phyloP scores from a whole-genome alignment of 192 early-diverging fungal species.

The Phlyctochytrium planicorne region DNA sequence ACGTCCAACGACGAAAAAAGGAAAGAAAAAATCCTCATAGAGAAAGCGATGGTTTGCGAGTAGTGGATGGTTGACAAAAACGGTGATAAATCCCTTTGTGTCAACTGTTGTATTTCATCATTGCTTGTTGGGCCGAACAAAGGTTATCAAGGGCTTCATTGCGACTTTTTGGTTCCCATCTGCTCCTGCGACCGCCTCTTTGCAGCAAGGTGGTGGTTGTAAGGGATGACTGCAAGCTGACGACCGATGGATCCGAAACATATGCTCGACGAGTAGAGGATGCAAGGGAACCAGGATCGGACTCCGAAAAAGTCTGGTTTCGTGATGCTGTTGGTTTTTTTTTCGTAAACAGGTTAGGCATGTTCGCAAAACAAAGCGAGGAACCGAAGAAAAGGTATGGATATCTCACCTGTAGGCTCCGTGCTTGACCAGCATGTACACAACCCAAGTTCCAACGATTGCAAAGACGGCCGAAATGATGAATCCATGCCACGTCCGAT shows the following conservation, averaged over 20 bases:
- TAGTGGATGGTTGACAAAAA: too few species aligned
- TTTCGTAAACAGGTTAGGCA: too few species aligned
- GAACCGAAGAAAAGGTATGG: not conserved
- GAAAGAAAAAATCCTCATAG: too few species aligned
- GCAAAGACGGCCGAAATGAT: constrained; percentile 51
- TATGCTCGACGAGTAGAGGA: constrained; percentile 54
- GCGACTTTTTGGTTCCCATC: too few species aligned
- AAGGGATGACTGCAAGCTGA: constrained; percentile 13
- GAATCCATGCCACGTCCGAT: constrained; percentile 68
- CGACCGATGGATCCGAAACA: constrained; percentile 70
- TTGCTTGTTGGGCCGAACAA: too few species aligned
- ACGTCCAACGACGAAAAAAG: too few species aligned
- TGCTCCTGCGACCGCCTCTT: too few species aligned
- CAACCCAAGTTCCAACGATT: constrained; percentile 59
- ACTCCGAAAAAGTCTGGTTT: constrained; percentile 70
- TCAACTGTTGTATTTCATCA: too few species aligned
- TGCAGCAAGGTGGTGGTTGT: constrained; percentile 1
- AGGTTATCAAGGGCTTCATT: too few species aligned
- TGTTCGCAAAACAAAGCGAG: constrained; percentile 12
- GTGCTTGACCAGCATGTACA: constrained; percentile 52
- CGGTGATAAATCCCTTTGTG: too few species aligned
- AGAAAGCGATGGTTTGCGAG: too few species aligned
- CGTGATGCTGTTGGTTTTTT: constrained; percentile 60
- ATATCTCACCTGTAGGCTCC: constrained; percentile 60
- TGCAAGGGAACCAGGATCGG: constrained; percentile 64